Evolutionary conservation across 1,284 basidiomycete genomes (phyloP).

Genomic region (Tilletia setariae): DNA sequence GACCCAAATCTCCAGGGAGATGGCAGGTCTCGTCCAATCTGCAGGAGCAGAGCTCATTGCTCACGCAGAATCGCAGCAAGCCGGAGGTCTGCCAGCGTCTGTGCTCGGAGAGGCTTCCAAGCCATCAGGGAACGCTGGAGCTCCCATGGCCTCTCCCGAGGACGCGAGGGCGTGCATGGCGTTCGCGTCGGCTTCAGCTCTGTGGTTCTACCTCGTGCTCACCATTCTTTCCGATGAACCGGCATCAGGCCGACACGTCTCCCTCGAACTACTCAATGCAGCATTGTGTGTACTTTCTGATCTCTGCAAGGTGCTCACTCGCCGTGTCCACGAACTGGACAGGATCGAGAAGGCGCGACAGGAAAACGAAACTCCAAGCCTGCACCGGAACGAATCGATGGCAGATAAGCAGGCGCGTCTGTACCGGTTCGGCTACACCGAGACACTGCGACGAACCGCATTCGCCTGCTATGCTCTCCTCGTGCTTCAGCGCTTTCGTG

Average conservation of each 20-base stretch:
- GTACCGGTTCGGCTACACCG: constrained; percentile 27
- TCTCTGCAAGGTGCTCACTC: constrained; percentile 27
- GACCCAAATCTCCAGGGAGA: constrained; percentile 35
- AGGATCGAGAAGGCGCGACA: not conserved
- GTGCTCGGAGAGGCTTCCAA: not conserved
- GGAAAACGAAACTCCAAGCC: not conserved
- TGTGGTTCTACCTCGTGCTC: constrained; percentile 47
- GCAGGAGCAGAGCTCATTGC: not conserved
- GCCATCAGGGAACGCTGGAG: not conserved
- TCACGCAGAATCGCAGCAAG: not conserved
- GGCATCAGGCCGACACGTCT: constrained; percentile 30
- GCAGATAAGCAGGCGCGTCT: constrained; percentile 16
- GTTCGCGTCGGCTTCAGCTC: constrained; percentile 34
- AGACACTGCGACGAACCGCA: constrained; percentile 41
- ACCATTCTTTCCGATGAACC: constrained; percentile 38
- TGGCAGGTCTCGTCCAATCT: constrained; percentile 19
- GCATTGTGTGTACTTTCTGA: constrained; percentile 32
- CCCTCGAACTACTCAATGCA: constrained; percentile 30
- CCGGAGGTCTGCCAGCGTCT: not conserved
- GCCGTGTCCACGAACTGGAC: constrained; percentile 13
- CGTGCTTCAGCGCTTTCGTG: constrained; percentile 43
- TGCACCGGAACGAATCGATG: constrained; percentile 10
- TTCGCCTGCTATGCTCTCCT: constrained; percentile 43
- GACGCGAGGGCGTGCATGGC: constrained; percentile 20
- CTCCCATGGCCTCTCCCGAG: not conserved